These are phyloP conservation scores for Primulina huaijiensis DNA, from an alignment of 257 asterid genomes.

Conservation along the genomic window DNA sequence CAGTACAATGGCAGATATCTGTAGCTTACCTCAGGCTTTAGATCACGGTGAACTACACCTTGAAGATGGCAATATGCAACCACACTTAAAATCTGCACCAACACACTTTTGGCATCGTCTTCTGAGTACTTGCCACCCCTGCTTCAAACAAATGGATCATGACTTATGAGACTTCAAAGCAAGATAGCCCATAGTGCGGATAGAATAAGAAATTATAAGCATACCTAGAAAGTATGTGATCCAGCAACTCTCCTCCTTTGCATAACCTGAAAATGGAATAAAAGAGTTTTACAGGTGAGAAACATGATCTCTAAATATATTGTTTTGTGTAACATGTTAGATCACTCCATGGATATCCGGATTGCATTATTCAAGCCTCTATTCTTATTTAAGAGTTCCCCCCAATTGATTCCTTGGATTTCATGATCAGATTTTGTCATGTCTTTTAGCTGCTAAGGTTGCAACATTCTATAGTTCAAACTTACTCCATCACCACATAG, in stretches of 20 bases:
- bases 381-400: constrained; percentile 37
- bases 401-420: constrained; percentile 26
- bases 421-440: background rate
- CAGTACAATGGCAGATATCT: background rate
- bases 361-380: background rate
- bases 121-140: constrained; percentile 77
- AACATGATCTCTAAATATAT: background rate
- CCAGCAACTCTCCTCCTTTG: constrained; percentile 80
- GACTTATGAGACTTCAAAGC: constrained; percentile 2
- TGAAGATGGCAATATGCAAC: constrained; percentile 85
- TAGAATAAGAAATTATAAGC: background rate
- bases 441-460: background rate
- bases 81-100: constrained; percentile 60
- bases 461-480: constrained; percentile 5
- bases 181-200: background rate
- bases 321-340: background rate
- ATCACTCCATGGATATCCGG: background rate
- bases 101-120: constrained; percentile 61
- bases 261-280: constrained; percentile 54
- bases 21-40: constrained; percentile 60
- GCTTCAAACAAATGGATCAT: constrained; percentile 21
- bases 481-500: constrained; percentile 69
- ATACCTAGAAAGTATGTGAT: constrained; percentile 71
- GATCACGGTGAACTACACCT: constrained; percentile 77
- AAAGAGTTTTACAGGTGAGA: constrained; percentile 7